Evolutionary conservation across 2,329 filamentous ascomycete genomes (phyloP).

Genomic region (Escovopsis weberi): DNA sequence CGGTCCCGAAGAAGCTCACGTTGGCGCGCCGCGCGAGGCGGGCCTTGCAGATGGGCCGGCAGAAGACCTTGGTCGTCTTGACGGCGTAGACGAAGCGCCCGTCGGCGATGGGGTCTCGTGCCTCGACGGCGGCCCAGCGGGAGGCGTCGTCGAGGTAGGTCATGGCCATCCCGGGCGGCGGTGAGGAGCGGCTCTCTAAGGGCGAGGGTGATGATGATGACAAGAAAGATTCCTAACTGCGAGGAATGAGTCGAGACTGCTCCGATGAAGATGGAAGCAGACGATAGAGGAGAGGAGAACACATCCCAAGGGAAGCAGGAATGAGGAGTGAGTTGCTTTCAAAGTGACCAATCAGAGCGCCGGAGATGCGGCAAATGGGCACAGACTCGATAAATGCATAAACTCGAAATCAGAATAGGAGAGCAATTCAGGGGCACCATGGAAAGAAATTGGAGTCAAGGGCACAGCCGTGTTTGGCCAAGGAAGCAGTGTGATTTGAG

Average conservation of each 20-base stretch:
- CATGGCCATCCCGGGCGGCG: background rate
- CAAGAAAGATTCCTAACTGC: background rate
- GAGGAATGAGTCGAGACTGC: too few relatives aligned
- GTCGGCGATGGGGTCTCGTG: slow-evolving; percentile 21
- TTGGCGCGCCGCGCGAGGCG: slow-evolving; percentile 47
- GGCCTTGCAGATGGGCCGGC: slow-evolving; percentile 45
- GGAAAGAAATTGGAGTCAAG: background rate
- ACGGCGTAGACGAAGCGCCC: slow-evolving; percentile 29
- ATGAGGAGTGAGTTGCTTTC: slow-evolving; percentile 11
- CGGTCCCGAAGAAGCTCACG: slow-evolving; percentile 36
- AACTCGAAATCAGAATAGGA: background rate
- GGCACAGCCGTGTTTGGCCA: too few relatives aligned
- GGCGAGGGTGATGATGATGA: background rate
- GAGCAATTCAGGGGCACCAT: too few relatives aligned
- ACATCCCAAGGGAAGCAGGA: too few relatives aligned
- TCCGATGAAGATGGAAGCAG: too few relatives aligned
- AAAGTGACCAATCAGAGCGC: slow-evolving; percentile 15
- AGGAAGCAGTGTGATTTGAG: too few relatives aligned
- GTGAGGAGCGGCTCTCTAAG: too few relatives aligned
- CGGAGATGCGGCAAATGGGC: background rate
- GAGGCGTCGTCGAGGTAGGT: slow-evolving; percentile 13
- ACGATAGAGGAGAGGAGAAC: too few relatives aligned
- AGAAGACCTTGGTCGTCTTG: slow-evolving; percentile 36
- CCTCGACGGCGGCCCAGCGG: slow-evolving; percentile 22
- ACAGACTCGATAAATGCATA: too few relatives aligned